Conservation (phyloP, 305 asterid genomes). For the Petunia hybrid region DNA sequence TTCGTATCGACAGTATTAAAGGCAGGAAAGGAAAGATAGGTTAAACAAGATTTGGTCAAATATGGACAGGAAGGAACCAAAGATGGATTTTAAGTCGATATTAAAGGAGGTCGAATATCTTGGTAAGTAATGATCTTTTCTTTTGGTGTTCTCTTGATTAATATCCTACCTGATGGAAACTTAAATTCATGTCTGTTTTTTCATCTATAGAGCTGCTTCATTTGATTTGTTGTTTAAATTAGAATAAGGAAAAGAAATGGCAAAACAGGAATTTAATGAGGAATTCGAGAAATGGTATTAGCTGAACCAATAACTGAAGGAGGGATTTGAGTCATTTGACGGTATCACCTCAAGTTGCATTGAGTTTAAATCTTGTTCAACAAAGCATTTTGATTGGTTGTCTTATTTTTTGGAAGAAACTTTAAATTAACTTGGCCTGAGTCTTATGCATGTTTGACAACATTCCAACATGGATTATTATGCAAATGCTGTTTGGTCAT, state of each 20-base stretch:
- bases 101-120: conserved; percentile 63
- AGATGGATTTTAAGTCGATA: conserved; percentile 60
- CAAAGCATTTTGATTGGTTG: too few species aligned
- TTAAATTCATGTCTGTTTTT: neutral
- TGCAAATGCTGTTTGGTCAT: too few species aligned
- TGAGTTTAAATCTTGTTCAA: too few species aligned
- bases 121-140: conserved; percentile 42
- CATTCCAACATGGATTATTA: too few species aligned
- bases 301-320: too few species aligned
- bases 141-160: too few species aligned
- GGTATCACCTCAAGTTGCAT: too few species aligned
- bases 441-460: neutral
- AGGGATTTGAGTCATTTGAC: too few species aligned
- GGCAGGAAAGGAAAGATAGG: neutral
- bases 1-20: neutral
- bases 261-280: too few species aligned
- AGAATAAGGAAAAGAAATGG: too few species aligned
- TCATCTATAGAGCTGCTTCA: neutral
- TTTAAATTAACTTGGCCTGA: conserved; percentile 20
- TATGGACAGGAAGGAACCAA: conserved; percentile 42
- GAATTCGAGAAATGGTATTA: too few species aligned
- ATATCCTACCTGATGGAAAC: neutral
- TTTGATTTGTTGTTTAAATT: too few species aligned
- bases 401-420: neutral
- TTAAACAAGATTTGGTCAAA: conserved; percentile 34